Evolutionary conservation across 768 basidiomycete genomes (phyloP), one percentile per base, ranked within the genome.

Genomic region (Pleurotus tuber-regium): DNA sequence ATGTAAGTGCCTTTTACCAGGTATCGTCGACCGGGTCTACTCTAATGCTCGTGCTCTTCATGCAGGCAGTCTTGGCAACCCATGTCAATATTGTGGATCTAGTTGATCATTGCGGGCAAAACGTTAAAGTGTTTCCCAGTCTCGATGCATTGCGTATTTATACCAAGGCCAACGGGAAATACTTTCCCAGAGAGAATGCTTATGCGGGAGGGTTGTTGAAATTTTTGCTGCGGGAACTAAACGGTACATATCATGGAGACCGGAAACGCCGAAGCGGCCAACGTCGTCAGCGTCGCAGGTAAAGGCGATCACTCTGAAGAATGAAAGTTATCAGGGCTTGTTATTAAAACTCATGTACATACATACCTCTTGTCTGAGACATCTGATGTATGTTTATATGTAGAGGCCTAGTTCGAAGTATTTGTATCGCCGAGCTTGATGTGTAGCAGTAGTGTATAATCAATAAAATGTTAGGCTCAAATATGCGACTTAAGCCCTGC

Each of bases 21-120:
- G n/a, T n/a, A n/a, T n/a, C n/a, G n/a, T n/a, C n/a, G n/a, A n/a
- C n/a, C n/a, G n/a, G n/a, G n/a, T n/a, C n/a, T n/a, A n/a, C n/a
- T n/a, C n/a, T n/a, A n/a, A n/a, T n/a, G n/a, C n/a, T n/a, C n/a
- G n/a, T n/a, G n/a, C n/a, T n/a, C n/a, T n/a, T n/a, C n/a, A n/a
- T 31, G 9, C 18, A 71, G 70, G 60, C 57, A 3, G 65, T 73
- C 4, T 35, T 49, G 11, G 44, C 43, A 10, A 64, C 61, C 0
- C 65, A 71, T 48, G 72, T 74, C 33, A 76, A 76, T 53, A 58
- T 75, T 14, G 65, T 73, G 3, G 74, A 75, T 52, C 53, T 75
- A 7, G 59, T 70, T 7, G 65, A 72, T 46, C 53, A 57, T 4
- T 47, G 43, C 3, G 28, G 38, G 8, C 16, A 19, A 3, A 49